A percentile compares a stretch with the other conserved stretches of the same genome.
Conservation (phyloP, 257 asterid genomes). For the Euphrasia confusa region DNA sequence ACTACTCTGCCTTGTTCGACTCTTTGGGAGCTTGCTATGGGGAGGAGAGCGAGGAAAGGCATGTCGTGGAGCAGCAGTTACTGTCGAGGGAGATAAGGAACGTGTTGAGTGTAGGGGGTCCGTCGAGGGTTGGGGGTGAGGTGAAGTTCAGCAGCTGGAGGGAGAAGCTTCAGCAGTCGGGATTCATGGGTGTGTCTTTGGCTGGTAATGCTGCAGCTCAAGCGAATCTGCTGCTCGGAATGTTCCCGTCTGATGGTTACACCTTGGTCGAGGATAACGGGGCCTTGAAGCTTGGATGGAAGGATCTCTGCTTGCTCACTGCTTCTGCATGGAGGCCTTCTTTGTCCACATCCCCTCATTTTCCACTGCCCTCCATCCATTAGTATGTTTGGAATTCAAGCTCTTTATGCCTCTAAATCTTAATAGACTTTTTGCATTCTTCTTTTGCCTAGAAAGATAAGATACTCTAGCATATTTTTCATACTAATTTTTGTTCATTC, state of each 20-base stretch:
- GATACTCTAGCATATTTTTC: not conserved
- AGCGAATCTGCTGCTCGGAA: conserved; percentile 85
- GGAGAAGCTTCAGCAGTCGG: conserved; percentile 80
- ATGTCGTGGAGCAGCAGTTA: conserved; percentile 86
- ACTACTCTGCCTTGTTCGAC: conserved; percentile 90
- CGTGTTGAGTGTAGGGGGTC: conserved; percentile 78
- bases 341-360: conserved; percentile 21
- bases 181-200: conserved; percentile 71
- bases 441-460: not conserved
- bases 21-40: conserved; percentile 96
- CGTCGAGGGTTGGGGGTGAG: conserved; percentile 56
- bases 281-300: conserved; percentile 93
- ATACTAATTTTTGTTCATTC: not conserved
- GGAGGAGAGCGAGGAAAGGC: conserved; percentile 93
- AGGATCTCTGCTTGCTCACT: conserved; percentile 93
- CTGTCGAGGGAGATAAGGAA: conserved; percentile 83
- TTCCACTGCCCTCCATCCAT: conserved; percentile 19
- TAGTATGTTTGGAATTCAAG: not conserved
- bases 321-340: conserved; percentile 95
- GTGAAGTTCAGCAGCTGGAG: conserved; percentile 90
- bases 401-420: too few species aligned
- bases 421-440: not conserved
- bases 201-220: conserved; percentile 95
- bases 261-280: conserved; percentile 93
- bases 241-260: conserved; percentile 94